Evolutionary conservation across 257 asterid species (phyloP).

Genomic region (Fraxinus anomala): DNA sequence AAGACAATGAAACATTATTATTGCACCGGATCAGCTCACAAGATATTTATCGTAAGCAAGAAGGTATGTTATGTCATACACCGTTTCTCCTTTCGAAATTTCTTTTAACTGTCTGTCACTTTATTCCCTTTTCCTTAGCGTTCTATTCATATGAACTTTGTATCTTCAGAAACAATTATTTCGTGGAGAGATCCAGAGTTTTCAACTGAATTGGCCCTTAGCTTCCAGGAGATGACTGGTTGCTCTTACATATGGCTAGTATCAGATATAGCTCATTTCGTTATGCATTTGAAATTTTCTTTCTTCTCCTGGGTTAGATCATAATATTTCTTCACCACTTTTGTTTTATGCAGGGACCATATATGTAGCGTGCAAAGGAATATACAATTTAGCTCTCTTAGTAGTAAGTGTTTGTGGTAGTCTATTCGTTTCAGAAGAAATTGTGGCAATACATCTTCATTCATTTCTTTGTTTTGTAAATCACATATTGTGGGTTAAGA

Average conservation of each 20-base stretch:
- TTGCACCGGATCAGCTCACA: conserved; percentile 85
- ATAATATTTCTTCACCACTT: not conserved
- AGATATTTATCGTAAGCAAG: conserved; percentile 95
- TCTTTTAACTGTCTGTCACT: conserved; percentile 7
- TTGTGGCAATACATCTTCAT: not conserved
- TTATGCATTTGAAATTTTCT: conserved; percentile 2
- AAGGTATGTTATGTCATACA: conserved; percentile 49
- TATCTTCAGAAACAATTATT: conserved; percentile 77
- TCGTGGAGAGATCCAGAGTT: conserved; percentile 97
- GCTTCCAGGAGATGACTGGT: conserved; percentile 96
- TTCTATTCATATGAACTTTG: conserved; percentile 16
- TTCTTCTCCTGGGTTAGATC: conserved; percentile 10
- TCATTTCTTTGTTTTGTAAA: not conserved
- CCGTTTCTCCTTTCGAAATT: not conserved
- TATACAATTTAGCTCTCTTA: conserved; percentile 72
- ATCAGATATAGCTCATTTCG: conserved; percentile 24
- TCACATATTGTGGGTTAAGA: not conserved
- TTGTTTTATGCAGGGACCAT: conserved; percentile 68
- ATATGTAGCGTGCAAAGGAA: conserved; percentile 84
- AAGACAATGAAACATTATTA: conserved; percentile 73
- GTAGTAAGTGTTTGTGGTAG: conserved; percentile 58
- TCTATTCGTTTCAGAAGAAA: conserved; percentile 3
- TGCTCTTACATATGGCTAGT: conserved; percentile 96
- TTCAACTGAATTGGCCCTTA: conserved; percentile 93
- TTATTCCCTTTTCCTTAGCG: conserved; percentile 19